Evolutionary conservation across 2,329 filamentous ascomycete genomes (phyloP).

Genomic region (Colletotrichum coccodes): DNA sequence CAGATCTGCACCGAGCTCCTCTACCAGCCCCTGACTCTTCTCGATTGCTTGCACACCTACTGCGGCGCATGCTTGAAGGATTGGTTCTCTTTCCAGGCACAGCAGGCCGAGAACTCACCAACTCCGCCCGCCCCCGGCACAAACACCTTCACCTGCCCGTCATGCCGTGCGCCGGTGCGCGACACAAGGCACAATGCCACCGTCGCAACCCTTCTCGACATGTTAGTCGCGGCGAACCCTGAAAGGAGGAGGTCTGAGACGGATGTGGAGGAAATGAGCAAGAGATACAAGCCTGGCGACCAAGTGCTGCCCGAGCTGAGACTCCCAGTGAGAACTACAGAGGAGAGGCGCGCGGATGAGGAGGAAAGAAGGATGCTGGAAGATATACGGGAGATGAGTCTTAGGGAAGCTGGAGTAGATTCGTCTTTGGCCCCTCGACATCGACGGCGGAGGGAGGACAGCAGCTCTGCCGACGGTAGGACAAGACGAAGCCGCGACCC

Average conservation of each 20-base stretch:
- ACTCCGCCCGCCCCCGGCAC: constrained; percentile 58
- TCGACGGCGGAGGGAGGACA: constrained; percentile 35
- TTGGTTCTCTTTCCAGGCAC: constrained; percentile 89
- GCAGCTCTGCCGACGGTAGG: constrained; percentile 28
- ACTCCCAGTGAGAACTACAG: constrained; percentile 59
- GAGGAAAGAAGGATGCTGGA: constrained; percentile 77
- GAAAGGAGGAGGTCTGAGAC: constrained; percentile 73
- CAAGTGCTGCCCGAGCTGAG: constrained; percentile 76
- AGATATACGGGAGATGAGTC: constrained; percentile 77
- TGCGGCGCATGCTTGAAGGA: constrained; percentile 95
- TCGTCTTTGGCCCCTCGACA: constrained; percentile 42
- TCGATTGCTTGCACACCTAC: constrained; percentile 95
- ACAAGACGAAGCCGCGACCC: constrained; percentile 31
- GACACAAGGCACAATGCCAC: constrained; percentile 91
- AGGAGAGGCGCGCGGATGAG: constrained; percentile 66
- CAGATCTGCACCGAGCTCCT: constrained; percentile 97
- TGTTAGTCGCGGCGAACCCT: constrained; percentile 85
- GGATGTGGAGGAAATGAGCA: constrained; percentile 81
- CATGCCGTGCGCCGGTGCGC: constrained; percentile 87
- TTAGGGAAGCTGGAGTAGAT: constrained; percentile 72
- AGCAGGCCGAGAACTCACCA: constrained; percentile 62
- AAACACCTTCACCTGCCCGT: constrained; percentile 84
- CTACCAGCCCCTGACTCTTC: constrained; percentile 88
- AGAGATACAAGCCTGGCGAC: constrained; percentile 84
- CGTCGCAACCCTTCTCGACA: constrained; percentile 88